These are phyloP conservation scores for Blastobotrys capitulatus DNA, from an alignment of 1,139 yeast species.

Conservation along the genomic window DNA sequence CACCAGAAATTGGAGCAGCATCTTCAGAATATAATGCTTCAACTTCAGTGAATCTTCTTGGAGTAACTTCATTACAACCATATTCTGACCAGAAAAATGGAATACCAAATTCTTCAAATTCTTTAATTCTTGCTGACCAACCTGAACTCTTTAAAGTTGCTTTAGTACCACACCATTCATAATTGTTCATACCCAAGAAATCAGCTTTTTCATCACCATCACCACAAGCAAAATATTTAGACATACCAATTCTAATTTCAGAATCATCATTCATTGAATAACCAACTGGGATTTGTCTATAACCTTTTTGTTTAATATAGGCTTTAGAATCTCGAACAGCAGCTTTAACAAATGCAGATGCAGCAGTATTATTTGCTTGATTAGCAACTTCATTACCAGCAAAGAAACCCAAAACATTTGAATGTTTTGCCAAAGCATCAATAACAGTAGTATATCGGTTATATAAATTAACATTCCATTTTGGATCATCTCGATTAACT, in stretches of 20 bases:
- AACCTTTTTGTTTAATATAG: slow-evolving; percentile 55
- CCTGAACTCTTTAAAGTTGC: slow-evolving; percentile 76
- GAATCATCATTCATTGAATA: slow-evolving; percentile 97
- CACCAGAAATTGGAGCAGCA: slow-evolving; percentile 86
- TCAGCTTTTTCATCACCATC: slow-evolving; percentile 63
- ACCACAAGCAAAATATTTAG: slow-evolving; percentile 77
- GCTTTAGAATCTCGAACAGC: slow-evolving; percentile 77
- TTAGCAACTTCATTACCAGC: slow-evolving; percentile 94
- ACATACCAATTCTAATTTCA: slow-evolving; percentile 42
- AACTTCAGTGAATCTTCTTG: slow-evolving; percentile 78
- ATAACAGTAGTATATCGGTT: slow-evolving; percentile 54
- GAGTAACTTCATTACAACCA: slow-evolving; percentile 72
- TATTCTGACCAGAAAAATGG: slow-evolving; percentile 91
- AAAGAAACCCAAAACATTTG: slow-evolving; percentile 86
- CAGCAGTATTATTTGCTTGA: slow-evolving; percentile 67
- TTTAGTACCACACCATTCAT: slow-evolving; percentile 91
- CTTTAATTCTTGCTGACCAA: slow-evolving; percentile 65
- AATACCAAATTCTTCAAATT: slow-evolving; percentile 57
- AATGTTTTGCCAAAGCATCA: slow-evolving; percentile 71
- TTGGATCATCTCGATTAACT: slow-evolving; percentile 78
- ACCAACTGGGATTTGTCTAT: slow-evolving; percentile 81
- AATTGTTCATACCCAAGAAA: slow-evolving; percentile 92
- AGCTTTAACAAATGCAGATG: slow-evolving; percentile 72
- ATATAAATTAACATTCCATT: slow-evolving; percentile 46
- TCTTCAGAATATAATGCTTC: slow-evolving; percentile 48